Evolutionary conservation across 2,329 filamentous ascomycete genomes (phyloP), one percentile per base, ranked within the genome.

Genomic region (Colletotrichum eleusines): DNA sequence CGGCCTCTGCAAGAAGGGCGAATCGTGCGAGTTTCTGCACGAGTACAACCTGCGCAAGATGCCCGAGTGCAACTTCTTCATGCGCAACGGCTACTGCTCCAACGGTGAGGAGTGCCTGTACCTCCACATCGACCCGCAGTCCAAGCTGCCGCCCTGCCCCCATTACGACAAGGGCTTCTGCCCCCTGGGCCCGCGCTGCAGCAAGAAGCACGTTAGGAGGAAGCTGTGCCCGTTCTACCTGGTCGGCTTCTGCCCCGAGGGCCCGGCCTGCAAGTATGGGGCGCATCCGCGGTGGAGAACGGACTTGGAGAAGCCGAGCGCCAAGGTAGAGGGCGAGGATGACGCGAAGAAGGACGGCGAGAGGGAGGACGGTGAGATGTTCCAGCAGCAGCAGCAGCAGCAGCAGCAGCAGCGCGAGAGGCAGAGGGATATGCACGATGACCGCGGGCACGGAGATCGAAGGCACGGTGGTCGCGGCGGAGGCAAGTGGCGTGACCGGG

Each of bases 1-100:
- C 74, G 95, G 95, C 0, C 89, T 99, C 26, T 99, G 96, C 87
- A 99, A 99, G 80, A 98, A 98, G 83, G 96, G 95, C 77, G 92
- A 98, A 78, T 90, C 91, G 75, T 99, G 96, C 90, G 96, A 99
- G 84, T 99, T 98, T 78, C 86, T 98, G 59, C 96, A 99, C 86
- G 96, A 98, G 83, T 99, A 98, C 86, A 98, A 99, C 83, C 88
- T 99, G 75, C 91, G 96, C 74, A 95, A 96, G 81, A 98, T 98
- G 94, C 95, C 96, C 73, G 96, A 98, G 84, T 99, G 96, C 84
- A 97, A 97, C 78, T 97, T 97, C 82, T 98, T 95, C 83, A 91
- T 94, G 69, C 89, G 94, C 72, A 97, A 96, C 78, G 94, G 94
- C 66, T 98, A 97, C 80, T 99, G 96, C 83, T 94, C 93, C 73